Percentiles rank a stretch among this genome's conserved stretches.
These are phyloP conservation scores for Myriosclerotinia duriaeana DNA, from an alignment of 2,329 filamentous ascomycete genomes.

Conservation along the genomic window DNA sequence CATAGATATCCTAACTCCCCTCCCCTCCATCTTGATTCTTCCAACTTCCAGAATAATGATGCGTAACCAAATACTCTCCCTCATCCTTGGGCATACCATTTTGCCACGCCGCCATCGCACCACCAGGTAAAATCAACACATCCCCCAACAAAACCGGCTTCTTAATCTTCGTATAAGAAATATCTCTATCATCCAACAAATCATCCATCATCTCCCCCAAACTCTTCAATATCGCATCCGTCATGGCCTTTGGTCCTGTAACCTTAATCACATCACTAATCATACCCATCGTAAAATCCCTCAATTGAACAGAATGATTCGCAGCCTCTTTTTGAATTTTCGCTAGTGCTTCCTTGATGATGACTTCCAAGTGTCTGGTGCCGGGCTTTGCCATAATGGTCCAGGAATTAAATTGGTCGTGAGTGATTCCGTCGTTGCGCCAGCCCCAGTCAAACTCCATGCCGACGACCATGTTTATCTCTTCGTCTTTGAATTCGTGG, in stretches of 20 bases:
- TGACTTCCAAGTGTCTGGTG: background rate
- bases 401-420: background rate
- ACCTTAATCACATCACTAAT: background rate
- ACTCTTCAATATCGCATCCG: background rate
- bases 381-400: background rate
- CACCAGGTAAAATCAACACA: background rate
- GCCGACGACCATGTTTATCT: background rate
- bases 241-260: background rate
- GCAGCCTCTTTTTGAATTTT: background rate
- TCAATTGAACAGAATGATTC: background rate
- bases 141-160: background rate
- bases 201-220: background rate
- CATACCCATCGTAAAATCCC: background rate
- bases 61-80: background rate
- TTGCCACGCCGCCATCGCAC: background rate
- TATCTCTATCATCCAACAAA: background rate
- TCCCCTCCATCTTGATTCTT: background rate
- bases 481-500: background rate
- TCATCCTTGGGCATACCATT: background rate
- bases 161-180: background rate
- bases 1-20: background rate
- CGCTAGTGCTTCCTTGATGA: background rate
- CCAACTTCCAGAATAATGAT: background rate
- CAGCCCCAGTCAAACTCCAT: conserved; percentile 1
- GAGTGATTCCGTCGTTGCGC: background rate